Conservation (phyloP, 805 yeast species). For the Priceomyces haplophilus region DNA sequence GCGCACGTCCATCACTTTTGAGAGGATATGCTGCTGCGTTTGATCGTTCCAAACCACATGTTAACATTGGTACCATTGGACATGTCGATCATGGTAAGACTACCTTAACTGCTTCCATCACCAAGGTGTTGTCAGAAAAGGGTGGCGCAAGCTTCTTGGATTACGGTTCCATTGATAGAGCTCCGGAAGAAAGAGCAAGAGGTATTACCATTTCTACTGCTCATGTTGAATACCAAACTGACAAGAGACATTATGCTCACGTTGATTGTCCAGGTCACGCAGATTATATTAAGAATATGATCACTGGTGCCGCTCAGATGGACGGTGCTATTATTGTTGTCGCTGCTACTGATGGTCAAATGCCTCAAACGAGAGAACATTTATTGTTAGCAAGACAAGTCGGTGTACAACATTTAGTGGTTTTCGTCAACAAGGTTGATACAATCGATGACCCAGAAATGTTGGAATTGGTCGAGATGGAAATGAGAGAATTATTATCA, state of each 20-base stretch:
- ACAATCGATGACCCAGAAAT: constrained; percentile 98
- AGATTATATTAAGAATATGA: constrained; percentile 98
- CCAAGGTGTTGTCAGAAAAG: constrained; percentile 81
- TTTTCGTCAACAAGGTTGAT: constrained; percentile 96
- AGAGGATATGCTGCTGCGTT: constrained; percentile 73
- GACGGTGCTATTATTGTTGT: constrained; percentile 99
- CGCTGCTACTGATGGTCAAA: constrained; percentile 98
- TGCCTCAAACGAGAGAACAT: constrained; percentile 99
- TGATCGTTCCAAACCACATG: constrained; percentile 94
- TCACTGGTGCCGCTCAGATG: constrained; percentile 99
- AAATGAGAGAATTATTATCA: constrained; percentile 93
- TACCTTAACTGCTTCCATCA: constrained; percentile 96
- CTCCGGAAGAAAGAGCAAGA: constrained; percentile 99
- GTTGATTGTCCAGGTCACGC: constrained; percentile 99
- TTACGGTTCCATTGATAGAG: constrained; percentile 90
- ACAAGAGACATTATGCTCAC: constrained; percentile 92
- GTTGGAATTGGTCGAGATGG: constrained; percentile 99
- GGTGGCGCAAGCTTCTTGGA: constrained; percentile 96
- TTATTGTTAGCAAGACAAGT: constrained; percentile 97
- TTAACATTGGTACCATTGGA: constrained; percentile 96
- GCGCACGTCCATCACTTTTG: constrained; percentile 27
- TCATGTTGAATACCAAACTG: constrained; percentile 96
- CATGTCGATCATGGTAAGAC: constrained; percentile 99
- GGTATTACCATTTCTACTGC: constrained; percentile 98
- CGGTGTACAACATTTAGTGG: constrained; percentile 97